Base-by-base conservation (phyloP, 2,329 filamentous ascomycete species). In the Fusarium penzigii region DNA sequence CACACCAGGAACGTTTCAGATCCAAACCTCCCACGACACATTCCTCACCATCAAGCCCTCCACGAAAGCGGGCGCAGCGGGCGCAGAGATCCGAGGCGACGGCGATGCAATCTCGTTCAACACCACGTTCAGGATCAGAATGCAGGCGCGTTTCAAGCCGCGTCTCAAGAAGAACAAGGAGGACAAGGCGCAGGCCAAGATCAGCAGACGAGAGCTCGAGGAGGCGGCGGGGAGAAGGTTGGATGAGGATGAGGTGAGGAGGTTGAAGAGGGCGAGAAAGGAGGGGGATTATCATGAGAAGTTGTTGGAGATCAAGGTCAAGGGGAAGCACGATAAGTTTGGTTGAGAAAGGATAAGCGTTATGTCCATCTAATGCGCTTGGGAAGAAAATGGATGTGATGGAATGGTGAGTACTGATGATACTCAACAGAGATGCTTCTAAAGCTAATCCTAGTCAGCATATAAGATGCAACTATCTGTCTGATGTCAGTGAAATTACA, bases 111-210 rank as follows among this genome's bases (percentile, higher is more conserved):
- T 86, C 46, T 81, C 78, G 5, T 89, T 89, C 65, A 82, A 82
- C 62, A 91, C 90, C 10, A 88, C 86, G 7, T 70, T 96, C 54
- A 82, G 90, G 45, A 83, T 97, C 64, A 88, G 92, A 48, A 97
- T 97, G 92, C 93, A 97, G 75, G 91, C 93, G 17, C 81, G 90
- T 46, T 97, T 96, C 77, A 97, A 97, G 78, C 92, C 93, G 9
- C 82, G 83, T 57, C 72, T 94, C 42, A 89, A 88, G 72, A 87
- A 87, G 10, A 83, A 80, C 1, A 95, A 92, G 73, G 91, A 92
- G 68, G 89, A 90, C 58, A 94, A 89, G 75, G 88, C 89, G 0
- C 81, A 82, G 61, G 87, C 93, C 64, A 96, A 93, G 76, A 90
- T 99, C 51, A 93, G 87, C 65, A 81, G 89, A 56, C 87, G 87